Percentiles rank a stretch among this genome's conserved stretches.
phyloP scores from a whole-genome alignment of 768 basidiomycete genomes.

The Lanmaoa pseudosensibilis region DNA sequence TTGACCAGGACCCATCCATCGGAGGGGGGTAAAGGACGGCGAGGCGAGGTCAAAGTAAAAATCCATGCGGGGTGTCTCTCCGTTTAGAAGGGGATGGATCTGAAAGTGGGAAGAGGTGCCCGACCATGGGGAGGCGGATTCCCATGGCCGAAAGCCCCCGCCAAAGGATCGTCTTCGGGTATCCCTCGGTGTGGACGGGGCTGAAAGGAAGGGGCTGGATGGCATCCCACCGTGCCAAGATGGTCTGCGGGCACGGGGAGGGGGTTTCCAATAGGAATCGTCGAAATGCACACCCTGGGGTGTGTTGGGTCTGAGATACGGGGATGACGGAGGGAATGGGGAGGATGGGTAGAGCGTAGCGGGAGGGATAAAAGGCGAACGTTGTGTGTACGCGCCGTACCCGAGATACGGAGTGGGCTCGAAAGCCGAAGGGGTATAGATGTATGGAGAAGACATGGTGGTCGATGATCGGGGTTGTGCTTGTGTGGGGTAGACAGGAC shows the following conservation, averaged over 20 bases:
- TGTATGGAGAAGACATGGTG: slow-evolving; percentile 43
- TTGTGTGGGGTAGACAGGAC: background rate
- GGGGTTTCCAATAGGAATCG: slow-evolving; percentile 23
- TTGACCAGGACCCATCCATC: slow-evolving; percentile 40
- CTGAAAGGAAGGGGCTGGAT: slow-evolving; percentile 25
- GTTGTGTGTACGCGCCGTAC: slow-evolving; percentile 33
- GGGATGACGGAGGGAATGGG: slow-evolving; percentile 32
- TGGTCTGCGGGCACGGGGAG: slow-evolving; percentile 38
- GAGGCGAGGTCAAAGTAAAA: slow-evolving; percentile 58
- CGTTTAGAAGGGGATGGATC: slow-evolving; percentile 44
- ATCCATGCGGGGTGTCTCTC: slow-evolving; percentile 43
- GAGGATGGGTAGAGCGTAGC: slow-evolving; percentile 39
- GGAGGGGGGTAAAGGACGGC: slow-evolving; percentile 47
- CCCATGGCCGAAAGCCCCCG: slow-evolving; percentile 19
- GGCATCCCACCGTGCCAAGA: slow-evolving; percentile 44
- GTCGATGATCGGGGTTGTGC: background rate
- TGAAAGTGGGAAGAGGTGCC: slow-evolving; percentile 28
- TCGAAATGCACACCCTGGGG: slow-evolving; percentile 24
- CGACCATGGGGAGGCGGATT: slow-evolving; percentile 26
- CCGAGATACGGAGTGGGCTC: slow-evolving; percentile 37
- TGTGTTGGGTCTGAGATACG: slow-evolving; percentile 33
- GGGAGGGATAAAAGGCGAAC: slow-evolving; percentile 47
- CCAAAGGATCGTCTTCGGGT: slow-evolving; percentile 33
- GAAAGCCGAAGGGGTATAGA: slow-evolving; percentile 42
- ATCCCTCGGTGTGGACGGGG: slow-evolving; percentile 13